These are phyloP conservation scores for Exophiala aquamarina DNA, from an alignment of 2,329 filamentous ascomycete species.

Conservation along the genomic window DNA sequence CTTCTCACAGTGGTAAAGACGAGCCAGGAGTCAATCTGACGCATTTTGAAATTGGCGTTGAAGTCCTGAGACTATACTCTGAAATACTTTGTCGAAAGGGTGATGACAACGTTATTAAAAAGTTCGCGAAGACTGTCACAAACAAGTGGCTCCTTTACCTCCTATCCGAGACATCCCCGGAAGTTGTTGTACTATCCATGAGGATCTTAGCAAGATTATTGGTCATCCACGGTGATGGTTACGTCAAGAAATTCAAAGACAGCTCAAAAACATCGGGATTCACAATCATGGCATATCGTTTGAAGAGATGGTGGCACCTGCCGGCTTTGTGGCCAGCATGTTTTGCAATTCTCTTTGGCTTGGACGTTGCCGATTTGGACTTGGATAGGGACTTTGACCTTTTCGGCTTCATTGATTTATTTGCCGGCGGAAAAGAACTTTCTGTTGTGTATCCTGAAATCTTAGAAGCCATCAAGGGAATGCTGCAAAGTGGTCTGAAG, in stretches of 20 bases:
- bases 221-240: slow-evolving; percentile 75
- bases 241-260: slow-evolving; percentile 79
- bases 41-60: slow-evolving; percentile 72
- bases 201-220: slow-evolving; percentile 83
- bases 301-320: slow-evolving; percentile 87
- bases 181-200: slow-evolving; percentile 75
- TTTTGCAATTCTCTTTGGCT: slow-evolving; percentile 83
- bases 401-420: slow-evolving; percentile 70
- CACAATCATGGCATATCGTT: slow-evolving; percentile 74
- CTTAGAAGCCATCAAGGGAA: slow-evolving; percentile 74
- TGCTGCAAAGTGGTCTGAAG: slow-evolving; percentile 84
- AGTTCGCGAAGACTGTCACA: slow-evolving; percentile 91
- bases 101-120: slow-evolving; percentile 69
- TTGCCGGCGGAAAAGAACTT: slow-evolving; percentile 56
- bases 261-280: slow-evolving; percentile 77
- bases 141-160: slow-evolving; percentile 97
- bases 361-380: slow-evolving; percentile 73
- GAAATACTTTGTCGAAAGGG: slow-evolving; percentile 73
- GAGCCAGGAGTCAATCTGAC: slow-evolving; percentile 34
- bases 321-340: slow-evolving; percentile 83
- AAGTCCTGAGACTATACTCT: slow-evolving; percentile 74
- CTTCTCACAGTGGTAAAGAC: slow-evolving; percentile 33
- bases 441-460: slow-evolving; percentile 75
- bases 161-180: slow-evolving; percentile 79
- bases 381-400: slow-evolving; percentile 73